Evolutionary conservation across 2,329 filamentous ascomycete species (phyloP).

Genomic region (Hirsutella minnesotensis): DNA sequence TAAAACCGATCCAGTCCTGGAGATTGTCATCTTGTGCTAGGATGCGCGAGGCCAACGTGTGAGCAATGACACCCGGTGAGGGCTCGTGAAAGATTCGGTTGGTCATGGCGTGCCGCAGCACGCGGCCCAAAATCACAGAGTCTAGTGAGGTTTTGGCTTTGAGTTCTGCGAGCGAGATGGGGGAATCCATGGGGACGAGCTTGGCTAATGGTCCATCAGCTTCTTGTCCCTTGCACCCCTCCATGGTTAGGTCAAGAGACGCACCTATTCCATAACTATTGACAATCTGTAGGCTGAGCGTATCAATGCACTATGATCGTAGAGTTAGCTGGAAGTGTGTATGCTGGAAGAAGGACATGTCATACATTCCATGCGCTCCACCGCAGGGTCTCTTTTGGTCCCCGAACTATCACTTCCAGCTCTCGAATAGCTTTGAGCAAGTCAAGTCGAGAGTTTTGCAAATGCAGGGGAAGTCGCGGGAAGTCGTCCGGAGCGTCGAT

Average conservation of each 20-base stretch:
- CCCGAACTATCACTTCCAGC: constrained; percentile 33
- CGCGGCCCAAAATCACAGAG: constrained; percentile 35
- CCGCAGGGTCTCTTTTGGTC: constrained; percentile 37
- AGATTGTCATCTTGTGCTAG: constrained; percentile 36
- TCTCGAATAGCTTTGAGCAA: constrained; percentile 37
- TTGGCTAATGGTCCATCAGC: constrained; percentile 22
- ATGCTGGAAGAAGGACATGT: neutral
- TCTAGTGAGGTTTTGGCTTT: constrained; percentile 32
- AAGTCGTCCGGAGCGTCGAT: constrained; percentile 32
- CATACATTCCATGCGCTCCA: constrained; percentile 41
- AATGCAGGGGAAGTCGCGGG: constrained; percentile 31
- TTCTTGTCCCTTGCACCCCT: neutral
- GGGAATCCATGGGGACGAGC: constrained; percentile 33
- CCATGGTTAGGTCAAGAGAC: neutral
- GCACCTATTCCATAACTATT: constrained; percentile 37
- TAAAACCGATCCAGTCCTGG: constrained; percentile 43
- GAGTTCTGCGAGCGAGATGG: constrained; percentile 34
- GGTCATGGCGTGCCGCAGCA: constrained; percentile 46
- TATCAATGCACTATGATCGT: constrained; percentile 31
- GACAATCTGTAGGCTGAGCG: constrained; percentile 36
- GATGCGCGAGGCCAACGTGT: constrained; percentile 40
- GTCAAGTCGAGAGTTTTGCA: constrained; percentile 31
- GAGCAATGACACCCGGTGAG: constrained; percentile 35
- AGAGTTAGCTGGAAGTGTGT: neutral
- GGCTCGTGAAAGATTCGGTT: constrained; percentile 43